A percentile compares a stretch with the other conserved stretches of the same genome.
phyloP scores from a whole-genome alignment of 2,329 filamentous ascomycete genomes.

The Fusarium sp. region DNA sequence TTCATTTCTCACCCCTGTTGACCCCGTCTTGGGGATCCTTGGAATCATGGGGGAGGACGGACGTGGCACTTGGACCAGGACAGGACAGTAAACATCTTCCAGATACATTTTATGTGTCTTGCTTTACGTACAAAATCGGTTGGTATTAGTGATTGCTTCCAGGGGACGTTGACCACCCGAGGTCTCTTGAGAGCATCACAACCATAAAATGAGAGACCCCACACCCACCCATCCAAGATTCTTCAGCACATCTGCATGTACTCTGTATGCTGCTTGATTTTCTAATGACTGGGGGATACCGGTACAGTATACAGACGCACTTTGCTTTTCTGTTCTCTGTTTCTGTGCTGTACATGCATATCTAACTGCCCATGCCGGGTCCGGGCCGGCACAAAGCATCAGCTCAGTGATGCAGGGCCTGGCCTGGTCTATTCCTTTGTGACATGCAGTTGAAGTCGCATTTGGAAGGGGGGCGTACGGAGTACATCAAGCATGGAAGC shows the following conservation, averaged over 20 bases:
- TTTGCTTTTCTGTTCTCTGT: constrained; percentile 10
- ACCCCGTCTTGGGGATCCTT: constrained; percentile 23
- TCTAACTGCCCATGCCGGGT: constrained; percentile 7
- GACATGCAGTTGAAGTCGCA: constrained; percentile 12
- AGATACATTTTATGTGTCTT: constrained; percentile 19
- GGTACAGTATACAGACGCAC: not conserved
- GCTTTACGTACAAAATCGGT: constrained; percentile 24
- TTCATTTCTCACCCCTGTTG: constrained; percentile 16
- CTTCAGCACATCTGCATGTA: constrained; percentile 10
- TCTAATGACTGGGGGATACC: not conserved
- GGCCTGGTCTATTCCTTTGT: constrained; percentile 32
- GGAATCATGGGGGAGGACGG: constrained; percentile 27
- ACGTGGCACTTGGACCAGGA: constrained; percentile 18
- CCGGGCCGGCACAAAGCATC: constrained; percentile 38
- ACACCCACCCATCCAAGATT: constrained; percentile 10
- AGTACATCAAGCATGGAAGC: constrained; percentile 16
- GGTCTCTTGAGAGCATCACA: not conserved
- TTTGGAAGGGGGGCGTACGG: constrained; percentile 20
- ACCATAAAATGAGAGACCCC: not conserved
- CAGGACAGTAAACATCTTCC: constrained; percentile 1
- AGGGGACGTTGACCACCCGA: not conserved
- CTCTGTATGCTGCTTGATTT: constrained; percentile 6
- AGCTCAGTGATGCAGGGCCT: constrained; percentile 30
- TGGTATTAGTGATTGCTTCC: constrained; percentile 1
- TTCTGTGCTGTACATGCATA: constrained; percentile 13